Evolutionary conservation across 2,329 filamentous ascomycete genomes (phyloP).

Genomic region (Ophiostoma quercus): DNA sequence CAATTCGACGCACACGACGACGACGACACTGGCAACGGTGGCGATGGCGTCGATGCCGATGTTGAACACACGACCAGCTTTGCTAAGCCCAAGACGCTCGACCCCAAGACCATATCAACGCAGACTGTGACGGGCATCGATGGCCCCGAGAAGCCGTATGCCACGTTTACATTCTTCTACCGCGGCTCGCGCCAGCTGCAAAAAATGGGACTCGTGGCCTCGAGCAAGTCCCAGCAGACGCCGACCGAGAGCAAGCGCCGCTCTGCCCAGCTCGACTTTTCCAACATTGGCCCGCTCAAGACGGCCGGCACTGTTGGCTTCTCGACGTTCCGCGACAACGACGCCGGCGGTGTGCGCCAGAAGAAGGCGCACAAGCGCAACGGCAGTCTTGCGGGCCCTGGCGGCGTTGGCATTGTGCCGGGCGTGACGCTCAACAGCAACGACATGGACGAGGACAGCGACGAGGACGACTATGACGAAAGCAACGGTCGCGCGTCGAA

Average conservation of each 20-base stretch:
- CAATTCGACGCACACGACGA: slow-evolving; percentile 97
- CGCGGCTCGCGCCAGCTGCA: slow-evolving; percentile 90
- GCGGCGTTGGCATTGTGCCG: slow-evolving; percentile 34
- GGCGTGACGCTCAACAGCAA: slow-evolving; percentile 58
- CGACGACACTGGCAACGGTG: slow-evolving; percentile 55
- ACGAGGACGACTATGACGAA: slow-evolving; percentile 39
- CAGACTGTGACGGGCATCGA: slow-evolving; percentile 99
- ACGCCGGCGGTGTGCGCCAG: slow-evolving; percentile 51
- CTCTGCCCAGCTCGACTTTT: slow-evolving; percentile 79
- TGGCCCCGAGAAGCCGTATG: slow-evolving; percentile 91
- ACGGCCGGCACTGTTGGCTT: slow-evolving; percentile 85
- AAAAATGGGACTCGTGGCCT: slow-evolving; percentile 85
- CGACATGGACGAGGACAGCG: slow-evolving; percentile 66
- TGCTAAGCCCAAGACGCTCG: slow-evolving; percentile 89
- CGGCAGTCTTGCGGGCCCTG: slow-evolving; percentile 40
- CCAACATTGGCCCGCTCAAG: slow-evolving; percentile 77
- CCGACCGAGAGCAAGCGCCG: slow-evolving; percentile 65
- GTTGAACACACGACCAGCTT: slow-evolving; percentile 97
- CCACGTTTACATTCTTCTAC: slow-evolving; percentile 96
- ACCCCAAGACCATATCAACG: slow-evolving; percentile 95
- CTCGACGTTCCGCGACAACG: slow-evolving; percentile 73
- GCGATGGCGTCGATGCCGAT: slow-evolving; percentile 65
- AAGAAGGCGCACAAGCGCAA: slow-evolving; percentile 51
- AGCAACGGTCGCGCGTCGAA: not conserved
- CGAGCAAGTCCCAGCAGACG: slow-evolving; percentile 60